Evolutionary conservation across 2,329 filamentous ascomycete genomes (phyloP).

Genomic region (Sclerotinia trifoliorum): DNA sequence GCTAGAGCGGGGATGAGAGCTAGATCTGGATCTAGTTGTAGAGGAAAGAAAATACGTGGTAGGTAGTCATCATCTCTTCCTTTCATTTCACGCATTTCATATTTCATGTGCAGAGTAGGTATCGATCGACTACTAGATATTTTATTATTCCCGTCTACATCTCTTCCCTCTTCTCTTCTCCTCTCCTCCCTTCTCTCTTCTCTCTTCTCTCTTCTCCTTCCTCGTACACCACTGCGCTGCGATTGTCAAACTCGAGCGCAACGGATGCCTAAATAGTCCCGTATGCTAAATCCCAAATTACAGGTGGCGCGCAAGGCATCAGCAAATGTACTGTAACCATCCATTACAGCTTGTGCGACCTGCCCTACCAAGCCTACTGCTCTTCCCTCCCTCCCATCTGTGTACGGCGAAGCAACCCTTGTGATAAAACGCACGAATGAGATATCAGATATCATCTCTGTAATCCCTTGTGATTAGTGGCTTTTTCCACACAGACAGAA

Average conservation of each 20-base stretch:
- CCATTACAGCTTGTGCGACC: neutral
- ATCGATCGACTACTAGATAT: too few species aligned
- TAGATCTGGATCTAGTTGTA: too few species aligned
- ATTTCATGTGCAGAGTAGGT: too few species aligned
- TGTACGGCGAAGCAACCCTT: neutral
- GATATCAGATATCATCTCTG: neutral
- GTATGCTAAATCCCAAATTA: neutral
- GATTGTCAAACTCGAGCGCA: neutral
- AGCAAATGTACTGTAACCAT: neutral
- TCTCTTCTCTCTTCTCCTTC: too few species aligned
- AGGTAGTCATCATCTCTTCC: neutral
- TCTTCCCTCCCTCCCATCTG: too few species aligned
- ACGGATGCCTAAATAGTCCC: constrained; percentile 15
- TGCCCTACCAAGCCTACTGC: neutral
- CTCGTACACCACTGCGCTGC: too few species aligned
- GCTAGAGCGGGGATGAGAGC: neutral
- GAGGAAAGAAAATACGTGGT: too few species aligned
- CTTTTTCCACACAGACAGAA: neutral
- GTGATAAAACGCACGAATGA: neutral
- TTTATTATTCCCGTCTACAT: neutral
- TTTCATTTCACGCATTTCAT: neutral
- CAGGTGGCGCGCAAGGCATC: constrained; percentile 21
- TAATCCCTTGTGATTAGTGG: neutral
- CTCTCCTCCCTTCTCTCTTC: too few species aligned
- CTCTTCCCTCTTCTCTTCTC: too few species aligned